A percentile compares a stretch with the other conserved stretches of the same genome.
phyloP scores from a whole-genome alignment of 768 basidiomycete genomes.

The Lactifluus pinguis region DNA sequence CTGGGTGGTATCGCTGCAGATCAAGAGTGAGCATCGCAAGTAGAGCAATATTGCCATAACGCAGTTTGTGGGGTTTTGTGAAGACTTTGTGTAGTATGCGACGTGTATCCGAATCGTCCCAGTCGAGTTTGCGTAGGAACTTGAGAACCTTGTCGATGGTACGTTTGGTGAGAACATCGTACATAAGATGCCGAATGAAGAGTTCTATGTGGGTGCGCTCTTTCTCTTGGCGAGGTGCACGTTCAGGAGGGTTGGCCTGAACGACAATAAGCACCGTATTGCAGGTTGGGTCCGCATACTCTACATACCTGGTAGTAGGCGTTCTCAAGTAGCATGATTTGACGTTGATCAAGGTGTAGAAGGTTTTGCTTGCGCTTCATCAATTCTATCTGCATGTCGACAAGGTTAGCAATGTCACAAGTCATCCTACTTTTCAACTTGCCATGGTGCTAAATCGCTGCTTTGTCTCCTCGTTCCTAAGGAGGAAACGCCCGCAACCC shows the following conservation, averaged over 20 bases:
- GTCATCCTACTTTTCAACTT: conserved; percentile 11
- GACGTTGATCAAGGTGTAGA: conserved; percentile 88
- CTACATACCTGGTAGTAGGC: conserved; percentile 86
- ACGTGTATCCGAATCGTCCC: conserved; percentile 67
- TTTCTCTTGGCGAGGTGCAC: conserved; percentile 78
- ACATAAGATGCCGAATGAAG: conserved; percentile 94
- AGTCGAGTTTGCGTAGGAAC: conserved; percentile 87
- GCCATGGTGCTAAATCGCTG: conserved; percentile 88
- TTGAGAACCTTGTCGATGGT: conserved; percentile 95
- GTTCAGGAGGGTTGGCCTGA: conserved; percentile 95
- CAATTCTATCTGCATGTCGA: conserved; percentile 60
- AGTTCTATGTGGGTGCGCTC: conserved; percentile 77
- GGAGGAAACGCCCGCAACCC: conserved; percentile 85
- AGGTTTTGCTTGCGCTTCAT: conserved; percentile 92
- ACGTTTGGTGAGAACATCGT: conserved; percentile 85
- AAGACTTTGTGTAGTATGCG: conserved; percentile 78
- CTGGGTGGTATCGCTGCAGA: conserved; percentile 84
- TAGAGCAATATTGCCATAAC: conserved; percentile 79
- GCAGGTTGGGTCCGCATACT: not conserved
- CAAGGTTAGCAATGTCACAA: not conserved
- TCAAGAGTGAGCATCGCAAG: conserved; percentile 95
- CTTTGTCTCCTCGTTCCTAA: conserved; percentile 80
- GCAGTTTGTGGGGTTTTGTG: conserved; percentile 98
- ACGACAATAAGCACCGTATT: conserved; percentile 6
- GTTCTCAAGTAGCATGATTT: conserved; percentile 86